phyloP scores from a whole-genome alignment of 208 protist species.

The Novymonas esmeraldas region DNA sequence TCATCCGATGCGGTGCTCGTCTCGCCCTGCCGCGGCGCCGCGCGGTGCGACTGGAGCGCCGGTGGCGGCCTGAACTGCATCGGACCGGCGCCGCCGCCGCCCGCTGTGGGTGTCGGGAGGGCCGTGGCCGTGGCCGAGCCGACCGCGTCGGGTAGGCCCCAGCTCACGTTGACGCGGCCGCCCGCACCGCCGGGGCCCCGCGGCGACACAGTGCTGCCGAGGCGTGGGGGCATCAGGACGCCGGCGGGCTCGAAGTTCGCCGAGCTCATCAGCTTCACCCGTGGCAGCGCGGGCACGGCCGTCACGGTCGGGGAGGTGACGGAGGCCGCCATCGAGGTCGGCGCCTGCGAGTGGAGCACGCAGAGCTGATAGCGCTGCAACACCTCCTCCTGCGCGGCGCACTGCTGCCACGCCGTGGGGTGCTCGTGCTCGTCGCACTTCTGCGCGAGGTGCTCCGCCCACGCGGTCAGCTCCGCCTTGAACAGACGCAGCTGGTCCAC shows the following conservation, averaged over 20 bases:
- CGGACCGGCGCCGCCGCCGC: background rate
- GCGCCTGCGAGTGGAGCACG: constrained; percentile 13
- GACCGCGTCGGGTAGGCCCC: constrained; percentile 3
- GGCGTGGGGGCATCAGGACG: background rate
- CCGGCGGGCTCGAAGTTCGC: constrained; percentile 4
- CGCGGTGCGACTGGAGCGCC: background rate
- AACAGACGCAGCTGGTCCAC: constrained; percentile 24
- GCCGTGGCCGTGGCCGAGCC: background rate
- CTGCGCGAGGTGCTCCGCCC: constrained; percentile 42
- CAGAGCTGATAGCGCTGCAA: constrained; percentile 41
- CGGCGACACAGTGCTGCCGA: background rate
- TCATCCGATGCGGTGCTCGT: background rate
- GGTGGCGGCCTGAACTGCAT: no score
- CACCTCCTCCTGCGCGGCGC: constrained; percentile 38
- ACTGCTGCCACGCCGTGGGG: constrained; percentile 36
- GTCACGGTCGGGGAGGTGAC: background rate
- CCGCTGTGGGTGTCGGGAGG: background rate
- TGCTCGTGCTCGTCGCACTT: constrained; percentile 33
- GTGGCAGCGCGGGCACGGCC: background rate
- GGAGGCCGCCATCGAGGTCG: background rate
- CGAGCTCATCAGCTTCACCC: background rate
- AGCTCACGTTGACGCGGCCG: constrained; percentile 19
- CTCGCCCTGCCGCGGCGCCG: background rate
- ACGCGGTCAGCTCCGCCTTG: constrained; percentile 45
- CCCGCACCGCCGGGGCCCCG: background rate